Base-by-base conservation (phyloP, 2,329 filamentous ascomycete genomes). In the Penicillium sp. region DNA sequence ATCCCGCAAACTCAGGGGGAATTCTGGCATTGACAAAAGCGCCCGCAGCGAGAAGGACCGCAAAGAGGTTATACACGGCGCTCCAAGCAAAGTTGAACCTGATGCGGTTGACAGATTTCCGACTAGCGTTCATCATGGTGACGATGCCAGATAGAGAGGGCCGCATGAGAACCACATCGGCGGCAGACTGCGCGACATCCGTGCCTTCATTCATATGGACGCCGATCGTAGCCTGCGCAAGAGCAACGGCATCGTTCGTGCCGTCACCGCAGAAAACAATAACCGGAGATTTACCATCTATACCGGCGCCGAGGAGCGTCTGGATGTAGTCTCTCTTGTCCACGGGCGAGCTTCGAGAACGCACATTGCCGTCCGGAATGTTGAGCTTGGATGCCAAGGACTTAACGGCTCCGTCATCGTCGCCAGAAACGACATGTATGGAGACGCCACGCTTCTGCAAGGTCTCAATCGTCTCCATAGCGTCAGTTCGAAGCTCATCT, bases 261-360 rank as follows among this genome's bases (percentile, higher is more conserved):
- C 90, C 90, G 62, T 93, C 90, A 29, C 90, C 90, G 47, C 83
- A 82, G 70, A 93, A 92, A 5, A 92, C 71, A 16, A 90, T 81
- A 1, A 81, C 59, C n/a, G 60, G 65, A n/a, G 55, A 45, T 33
- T 59, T 56, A 36, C 21, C 1, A 45, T 48, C 28, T 44, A 24
- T 21, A 19, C 24, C 16, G 37, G 31, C 14, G 18, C 29, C 45
- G 24, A 65, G 58, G 40, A 81, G 68, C 1, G 50, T 52, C 47
- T 73, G 68, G 48, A 87, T 71, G 64, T 86, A 87, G 2, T 71
- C 66, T 21, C 79, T 75, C 63, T 88, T 88, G 56, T 83, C 76
- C 2, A 71, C 71, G 0, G 85, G 84, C 0, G 77, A 79, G 65
- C 79, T 77, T 23, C 79, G 73, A 7, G 76, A 75, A 14, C 71